Evolutionary conservation across 2,329 filamentous ascomycete species (phyloP).

Genomic region (Diaporthe nobilis): DNA sequence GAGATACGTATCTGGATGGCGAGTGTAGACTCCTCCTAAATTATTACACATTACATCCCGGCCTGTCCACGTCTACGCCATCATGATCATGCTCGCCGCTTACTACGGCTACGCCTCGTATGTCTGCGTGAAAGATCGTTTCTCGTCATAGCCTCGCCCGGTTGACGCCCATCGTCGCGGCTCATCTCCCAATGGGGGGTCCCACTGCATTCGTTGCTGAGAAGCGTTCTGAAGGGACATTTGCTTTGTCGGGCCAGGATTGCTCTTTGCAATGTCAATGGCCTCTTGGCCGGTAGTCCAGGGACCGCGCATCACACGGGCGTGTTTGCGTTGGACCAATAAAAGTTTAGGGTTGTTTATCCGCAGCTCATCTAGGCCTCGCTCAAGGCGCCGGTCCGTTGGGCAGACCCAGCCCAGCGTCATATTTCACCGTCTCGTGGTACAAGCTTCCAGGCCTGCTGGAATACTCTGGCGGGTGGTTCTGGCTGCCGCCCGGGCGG

Average conservation of each 20-base stretch:
- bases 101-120: neutral
- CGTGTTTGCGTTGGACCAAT: no score
- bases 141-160: neutral
- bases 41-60: constrained; percentile 12
- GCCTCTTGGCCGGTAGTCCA: neutral
- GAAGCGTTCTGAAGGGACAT: neutral
- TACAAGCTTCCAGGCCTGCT: constrained; percentile 40
- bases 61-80: neutral
- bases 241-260: neutral
- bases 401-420: constrained; percentile 31
- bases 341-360: neutral
- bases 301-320: neutral
- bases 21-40: neutral
- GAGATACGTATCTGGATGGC: neutral
- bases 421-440: constrained; percentile 41
- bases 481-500: neutral
- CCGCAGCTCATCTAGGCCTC: neutral
- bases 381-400: constrained; percentile 30
- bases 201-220: neutral
- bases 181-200: neutral
- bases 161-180: neutral
- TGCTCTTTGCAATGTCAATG: no score
- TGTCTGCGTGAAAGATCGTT: neutral
- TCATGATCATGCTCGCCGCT: neutral
- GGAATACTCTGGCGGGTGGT: constrained; percentile 31